Evolutionary conservation across 306 rosid species (phyloP).

Genomic region (Citrullus amarus): DNA sequence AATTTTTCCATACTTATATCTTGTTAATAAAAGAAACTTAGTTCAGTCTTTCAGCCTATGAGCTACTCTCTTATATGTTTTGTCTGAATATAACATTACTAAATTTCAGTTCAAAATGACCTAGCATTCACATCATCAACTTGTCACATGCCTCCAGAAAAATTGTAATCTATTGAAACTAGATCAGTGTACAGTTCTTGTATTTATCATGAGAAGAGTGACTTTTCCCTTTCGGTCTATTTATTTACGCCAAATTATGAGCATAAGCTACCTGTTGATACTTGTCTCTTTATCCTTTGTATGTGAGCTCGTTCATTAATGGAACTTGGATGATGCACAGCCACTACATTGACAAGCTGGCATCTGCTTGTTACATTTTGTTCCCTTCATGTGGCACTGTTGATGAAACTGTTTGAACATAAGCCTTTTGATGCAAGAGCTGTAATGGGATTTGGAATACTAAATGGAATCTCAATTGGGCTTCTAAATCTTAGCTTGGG

Average conservation of each 20-base stretch:
- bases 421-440: slow-evolving; percentile 77
- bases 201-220: neutral
- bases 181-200: neutral
- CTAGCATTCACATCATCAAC: neutral
- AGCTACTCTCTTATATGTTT: neutral
- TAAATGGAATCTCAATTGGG: slow-evolving; percentile 96
- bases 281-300: neutral
- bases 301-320: neutral
- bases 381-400: slow-evolving; percentile 81
- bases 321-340: slow-evolving; percentile 24
- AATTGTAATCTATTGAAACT: neutral
- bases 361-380: slow-evolving; percentile 97
- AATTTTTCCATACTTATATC: neutral
- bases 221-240: neutral
- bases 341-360: slow-evolving; percentile 99
- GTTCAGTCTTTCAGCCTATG: neutral
- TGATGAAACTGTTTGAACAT: slow-evolving; percentile 84
- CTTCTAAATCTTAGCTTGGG: slow-evolving; percentile 95
- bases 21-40: neutral
- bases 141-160: neutral
- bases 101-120: neutral
- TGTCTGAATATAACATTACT: neutral
- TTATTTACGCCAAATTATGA: neutral
- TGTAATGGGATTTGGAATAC: slow-evolving; percentile 83
- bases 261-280: neutral